Evolutionary conservation across 73 alveolate genomes (phyloP), one percentile per base, ranked within the genome.

Genomic region (Tetrahymena elliotti): DNA sequence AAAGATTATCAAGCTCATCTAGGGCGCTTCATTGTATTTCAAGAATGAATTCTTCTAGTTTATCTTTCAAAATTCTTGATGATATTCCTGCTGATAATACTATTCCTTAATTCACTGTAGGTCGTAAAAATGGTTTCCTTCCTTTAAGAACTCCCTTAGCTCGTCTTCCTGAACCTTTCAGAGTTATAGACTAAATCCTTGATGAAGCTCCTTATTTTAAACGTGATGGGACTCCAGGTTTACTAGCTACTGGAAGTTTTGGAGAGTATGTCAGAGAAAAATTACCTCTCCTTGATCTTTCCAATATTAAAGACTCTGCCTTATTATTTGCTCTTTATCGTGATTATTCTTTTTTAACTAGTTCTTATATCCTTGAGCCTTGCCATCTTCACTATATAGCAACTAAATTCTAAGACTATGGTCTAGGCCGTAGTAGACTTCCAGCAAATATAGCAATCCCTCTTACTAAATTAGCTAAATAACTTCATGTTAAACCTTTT

Each of bases 381-480:
- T 38, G 82, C 41, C 95, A 93, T 93, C 95, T 93, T 31, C 83
- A 96, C 83, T 37, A 93, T 20, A 83, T 93, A 2, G 92, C 93
- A 35, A 93, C 97, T 39, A 2, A 39, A 84, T n/a, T 5, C 35
- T 83, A 93, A 18, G 68, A 92, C 31, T 92, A 93, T 40, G 96
- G 88, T 3, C 92, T 38, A 16, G 92, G 47, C 10, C 93, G 94
- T 27, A 35, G 93, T 33, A 94, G 96, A 94, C 88, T 94, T 18
- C 96, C 96, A 6, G 84, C 83, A 24, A 94, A 94, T 68, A 33
- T 94, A 13, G 96, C 96, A 33, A 37, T 82, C 1, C 94, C 96
- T 16, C 83, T 94, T 82, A 31, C 24, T 24, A n/a, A 22, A 7
- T 27, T 82, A 18, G 96, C 96, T 82, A 68, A 53, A 18, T 18